phyloP scores from a whole-genome alignment of 2,329 filamentous ascomycete genomes.

The Coniochaeta sp. region DNA sequence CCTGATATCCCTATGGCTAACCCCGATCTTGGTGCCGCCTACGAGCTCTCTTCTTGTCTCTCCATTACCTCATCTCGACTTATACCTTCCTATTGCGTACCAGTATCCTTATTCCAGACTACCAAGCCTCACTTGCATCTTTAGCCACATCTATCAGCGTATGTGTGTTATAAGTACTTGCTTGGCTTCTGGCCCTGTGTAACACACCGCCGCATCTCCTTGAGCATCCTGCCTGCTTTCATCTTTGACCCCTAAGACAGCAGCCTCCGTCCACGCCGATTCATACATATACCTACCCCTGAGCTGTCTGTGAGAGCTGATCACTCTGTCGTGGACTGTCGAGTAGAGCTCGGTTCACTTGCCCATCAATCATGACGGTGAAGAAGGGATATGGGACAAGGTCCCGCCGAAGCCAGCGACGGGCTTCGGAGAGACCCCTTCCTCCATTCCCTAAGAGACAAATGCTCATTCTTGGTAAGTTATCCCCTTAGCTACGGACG shows the following conservation, averaged over 20 bases:
- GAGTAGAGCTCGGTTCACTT: neutral
- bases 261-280: neutral
- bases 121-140: neutral
- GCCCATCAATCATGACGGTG: constrained; percentile 8
- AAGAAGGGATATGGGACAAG: constrained; percentile 8
- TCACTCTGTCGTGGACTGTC: neutral
- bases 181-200: neutral
- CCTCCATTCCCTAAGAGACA: constrained; percentile 34
- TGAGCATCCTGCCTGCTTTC: neutral
- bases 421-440: constrained; percentile 15
- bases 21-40: neutral
- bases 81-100: neutral
- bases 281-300: neutral
- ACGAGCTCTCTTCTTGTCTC: neutral
- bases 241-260: neutral
- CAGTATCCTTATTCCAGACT: neutral
- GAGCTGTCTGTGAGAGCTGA: neutral
- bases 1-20: neutral
- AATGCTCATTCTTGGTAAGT: constrained; percentile 46
- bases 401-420: constrained; percentile 2
- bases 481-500: too few species aligned
- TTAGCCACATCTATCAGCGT: neutral
- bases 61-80: neutral
- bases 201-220: neutral
- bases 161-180: neutral